Base-by-base conservation (phyloP, 2,329 filamentous ascomycete species). In the Claviceps quebecensis region DNA sequence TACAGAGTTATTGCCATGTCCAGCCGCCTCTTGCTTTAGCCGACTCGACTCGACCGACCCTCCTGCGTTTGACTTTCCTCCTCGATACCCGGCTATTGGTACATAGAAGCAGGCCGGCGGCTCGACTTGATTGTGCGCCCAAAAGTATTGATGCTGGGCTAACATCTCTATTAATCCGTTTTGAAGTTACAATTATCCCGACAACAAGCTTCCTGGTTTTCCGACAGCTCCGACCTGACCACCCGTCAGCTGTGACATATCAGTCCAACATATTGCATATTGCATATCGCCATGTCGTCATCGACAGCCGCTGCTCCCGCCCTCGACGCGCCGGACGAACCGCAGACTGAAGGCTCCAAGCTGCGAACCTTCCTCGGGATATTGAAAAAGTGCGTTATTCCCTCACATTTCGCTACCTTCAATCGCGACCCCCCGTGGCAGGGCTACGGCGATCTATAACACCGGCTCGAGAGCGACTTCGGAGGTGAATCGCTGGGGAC, bases 341-440 rank as follows among this genome's bases (percentile, higher is more conserved):
- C 64, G 23, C 74, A 75, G 57, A 89, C 87, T 70, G 90, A 97
- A 53, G 82, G 80, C 58, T 91, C 86, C 58, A 95, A 95, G 75
- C 73, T 97, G 62, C 86, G 82, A 69, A 94, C 87, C 1, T 95
- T 97, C 63, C 68, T 96, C 55, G 80, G 83, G 50, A 95, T 96
- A 59, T 70, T 97, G 63, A 84, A 84, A 69, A 95, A 86, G 88
- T 95, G 76, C 72, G 81, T 68, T 8, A 5, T 19, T 19, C 14
- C n/a, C 45, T 47, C 45, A 29, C 34, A 6, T 14, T 19, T 19
- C 23, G 17, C 14, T 9, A 17, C 17, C 6, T 13, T 38, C 14
- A 16, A 14, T 29, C 29, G 29, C 29, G 29, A 34, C 29, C 29
- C 9, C 29, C 29, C 29, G 29, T 34, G 29, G 29, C 9, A 34